A percentile compares a stretch with the other conserved stretches of the same genome.
These are phyloP conservation scores for Gossypium raimondii DNA, from an alignment of 345 rosid genomes.

Conservation along the genomic window DNA sequence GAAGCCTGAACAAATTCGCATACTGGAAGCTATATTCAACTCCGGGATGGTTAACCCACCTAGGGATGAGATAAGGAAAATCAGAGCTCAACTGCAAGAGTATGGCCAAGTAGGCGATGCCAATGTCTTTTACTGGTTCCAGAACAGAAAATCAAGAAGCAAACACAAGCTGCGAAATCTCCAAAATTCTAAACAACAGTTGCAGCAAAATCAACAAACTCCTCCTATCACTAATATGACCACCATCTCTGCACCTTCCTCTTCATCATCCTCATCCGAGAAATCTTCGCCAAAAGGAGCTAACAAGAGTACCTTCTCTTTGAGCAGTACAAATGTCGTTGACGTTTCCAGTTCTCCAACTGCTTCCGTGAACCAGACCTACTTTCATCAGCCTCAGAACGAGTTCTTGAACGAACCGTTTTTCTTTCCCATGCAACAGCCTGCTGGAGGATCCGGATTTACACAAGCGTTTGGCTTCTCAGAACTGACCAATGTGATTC, in stretches of 20 bases:
- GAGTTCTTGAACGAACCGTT: slow-evolving; percentile 50
- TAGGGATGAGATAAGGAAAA: slow-evolving; percentile 76
- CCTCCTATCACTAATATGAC: slow-evolving; percentile 16
- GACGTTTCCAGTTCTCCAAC: slow-evolving; percentile 32
- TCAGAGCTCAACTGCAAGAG: slow-evolving; percentile 88
- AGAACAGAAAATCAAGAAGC: slow-evolving; percentile 95
- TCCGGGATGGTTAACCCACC: slow-evolving; percentile 99
- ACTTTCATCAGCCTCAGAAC: slow-evolving; percentile 34
- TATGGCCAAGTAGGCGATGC: slow-evolving; percentile 99
- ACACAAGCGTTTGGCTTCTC: slow-evolving; percentile 39
- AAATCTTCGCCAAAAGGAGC: slow-evolving; percentile 50
- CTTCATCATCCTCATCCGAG: slow-evolving; percentile 68
- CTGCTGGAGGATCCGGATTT: slow-evolving; percentile 29
- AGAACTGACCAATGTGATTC: slow-evolving; percentile 35
- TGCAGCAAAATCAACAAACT: slow-evolving; percentile 21
- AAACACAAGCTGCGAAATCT: slow-evolving; percentile 88
- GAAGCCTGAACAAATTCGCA: slow-evolving; percentile 93
- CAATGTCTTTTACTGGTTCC: slow-evolving; percentile 98
- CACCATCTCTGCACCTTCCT: slow-evolving; percentile 29
- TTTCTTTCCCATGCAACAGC: slow-evolving; percentile 38
- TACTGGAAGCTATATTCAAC: slow-evolving; percentile 91
- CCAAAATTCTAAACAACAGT: slow-evolving; percentile 53
- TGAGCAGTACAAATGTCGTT: slow-evolving; percentile 29
- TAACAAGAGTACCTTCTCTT: slow-evolving; percentile 22
- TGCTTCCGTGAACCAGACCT: slow-evolving; percentile 44